Base-by-base conservation (phyloP, 352 stramenopile genomes). In the Thalassiosira mediterranea region DNA sequence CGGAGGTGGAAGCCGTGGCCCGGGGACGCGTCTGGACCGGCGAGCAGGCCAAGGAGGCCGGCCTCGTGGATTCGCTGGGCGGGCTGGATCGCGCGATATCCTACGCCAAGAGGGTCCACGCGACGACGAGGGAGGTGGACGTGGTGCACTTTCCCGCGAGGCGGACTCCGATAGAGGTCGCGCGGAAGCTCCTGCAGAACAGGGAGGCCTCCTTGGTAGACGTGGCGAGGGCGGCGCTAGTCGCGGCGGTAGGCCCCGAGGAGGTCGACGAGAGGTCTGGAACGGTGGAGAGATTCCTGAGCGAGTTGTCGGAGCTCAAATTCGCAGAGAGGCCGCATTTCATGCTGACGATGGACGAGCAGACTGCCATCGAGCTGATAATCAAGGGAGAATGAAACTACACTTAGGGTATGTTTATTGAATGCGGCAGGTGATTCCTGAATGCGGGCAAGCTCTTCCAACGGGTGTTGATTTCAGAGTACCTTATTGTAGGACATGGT, bases 11-110 rank as follows among this genome's bases (percentile, higher is more conserved):
- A 64, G 44, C 62, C 2, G 32, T 91, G 26, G 83, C 83, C 0
- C 72, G 89, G 76, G 88, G 88, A 25, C 61, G 81, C 2, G 86
- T 92, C 34, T 93, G 81, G 81, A 90, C 84, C n/a, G 88, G 88
- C 28, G 66, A 76, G 46, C 79, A 93, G 71, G 88, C 88, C 11
- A 81, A 87, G 37, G 56, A 85, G 59, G 67, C 86, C 42, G 78
- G 72, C 17, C 49, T 93, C 4, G 79, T 91, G 2, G 88, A 93
- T 72, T 65, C 88, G 70, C 31, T 91, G 8, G 88, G 88, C 51
- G 85, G 88, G n/a, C 56, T 92, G 26, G 57, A 87, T 49, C 29
- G 81, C 13, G 88, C 88, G 1, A 72, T 93, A 70, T 79, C 79
- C 7, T 90, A 87, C 74, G 85, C 86, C 29, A 78, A 85, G 65